Conservation (phyloP, 2,329 filamentous ascomycete species). For the Pyrenophora teres region DNA sequence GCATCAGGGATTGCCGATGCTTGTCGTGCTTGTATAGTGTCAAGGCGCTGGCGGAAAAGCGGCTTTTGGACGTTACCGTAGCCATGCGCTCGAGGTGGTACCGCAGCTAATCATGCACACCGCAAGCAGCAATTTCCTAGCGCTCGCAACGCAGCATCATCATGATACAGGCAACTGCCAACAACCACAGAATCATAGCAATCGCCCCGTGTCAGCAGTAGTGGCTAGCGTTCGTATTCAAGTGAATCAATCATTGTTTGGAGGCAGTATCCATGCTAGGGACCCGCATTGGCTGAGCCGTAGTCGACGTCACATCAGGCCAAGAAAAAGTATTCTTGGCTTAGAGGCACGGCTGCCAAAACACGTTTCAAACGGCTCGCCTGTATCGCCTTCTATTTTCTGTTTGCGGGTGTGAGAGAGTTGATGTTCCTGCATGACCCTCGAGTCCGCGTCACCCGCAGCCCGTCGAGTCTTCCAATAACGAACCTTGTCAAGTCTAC, state of each 20-base stretch:
- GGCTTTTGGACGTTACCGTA: conserved; percentile 10
- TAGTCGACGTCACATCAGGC: conserved; percentile 1
- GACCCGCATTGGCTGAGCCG: background rate
- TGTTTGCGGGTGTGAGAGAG: conserved; percentile 2
- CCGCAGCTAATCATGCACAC: conserved; percentile 7
- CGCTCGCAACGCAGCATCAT: conserved; percentile 5
- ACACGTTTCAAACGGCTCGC: conserved; percentile 4
- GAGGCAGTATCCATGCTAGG: background rate
- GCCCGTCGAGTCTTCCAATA: conserved; percentile 15
- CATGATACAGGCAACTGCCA: background rate
- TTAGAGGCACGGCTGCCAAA: background rate
- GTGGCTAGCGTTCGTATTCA: conserved; percentile 1
- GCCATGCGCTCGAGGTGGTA: conserved; percentile 16
- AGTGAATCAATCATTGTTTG: conserved; percentile 27
- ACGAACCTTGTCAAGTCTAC: conserved; percentile 10
- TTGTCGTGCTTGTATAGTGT: conserved; percentile 6
- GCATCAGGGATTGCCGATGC: conserved; percentile 13
- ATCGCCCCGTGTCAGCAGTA: conserved; percentile 1
- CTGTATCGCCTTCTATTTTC: background rate
- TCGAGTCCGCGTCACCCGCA: conserved; percentile 11
- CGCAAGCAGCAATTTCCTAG: background rate
- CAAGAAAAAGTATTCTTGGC: background rate
- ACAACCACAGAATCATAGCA: conserved; percentile 7
- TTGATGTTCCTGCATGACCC: conserved; percentile 21
- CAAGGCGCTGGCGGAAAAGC: conserved; percentile 10